Conservation (phyloP, 2,329 filamentous ascomycete species). For the Monilinia fructicola region DNA sequence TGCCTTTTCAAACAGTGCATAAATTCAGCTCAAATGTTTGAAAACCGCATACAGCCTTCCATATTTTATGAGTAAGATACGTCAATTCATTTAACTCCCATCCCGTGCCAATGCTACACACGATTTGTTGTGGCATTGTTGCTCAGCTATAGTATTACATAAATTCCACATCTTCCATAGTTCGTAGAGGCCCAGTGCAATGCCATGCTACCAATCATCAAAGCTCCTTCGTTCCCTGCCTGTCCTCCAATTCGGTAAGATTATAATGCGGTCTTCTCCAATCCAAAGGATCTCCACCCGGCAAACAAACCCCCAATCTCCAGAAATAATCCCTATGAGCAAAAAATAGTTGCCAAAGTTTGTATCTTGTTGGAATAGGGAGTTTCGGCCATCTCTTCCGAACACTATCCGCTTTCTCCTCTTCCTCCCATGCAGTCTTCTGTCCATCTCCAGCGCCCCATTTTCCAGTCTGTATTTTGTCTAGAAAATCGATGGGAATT, state of each 20-base stretch:
- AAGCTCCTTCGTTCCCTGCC: conserved; percentile 4
- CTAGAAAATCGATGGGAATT: background rate
- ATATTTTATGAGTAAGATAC: too few relatives aligned
- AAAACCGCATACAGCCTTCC: background rate
- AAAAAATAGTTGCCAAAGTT: conserved; percentile 90
- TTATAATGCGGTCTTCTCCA: conserved; percentile 59
- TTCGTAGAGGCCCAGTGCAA: background rate
- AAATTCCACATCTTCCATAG: background rate
- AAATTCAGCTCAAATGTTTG: background rate
- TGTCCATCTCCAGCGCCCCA: background rate
- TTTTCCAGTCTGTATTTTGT: background rate
- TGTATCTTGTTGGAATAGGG: conserved; percentile 52
- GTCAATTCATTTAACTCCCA: background rate
- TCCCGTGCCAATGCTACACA: background rate
- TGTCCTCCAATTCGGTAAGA: conserved; percentile 36
- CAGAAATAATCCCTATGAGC: conserved; percentile 97
- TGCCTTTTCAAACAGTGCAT: background rate
- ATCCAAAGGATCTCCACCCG: conserved; percentile 69
- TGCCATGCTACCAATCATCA: background rate
- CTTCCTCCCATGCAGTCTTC: background rate
- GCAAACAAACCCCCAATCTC: conserved; percentile 85
- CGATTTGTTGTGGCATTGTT: background rate
- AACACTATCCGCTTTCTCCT: conserved; percentile 32
- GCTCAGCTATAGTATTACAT: background rate
- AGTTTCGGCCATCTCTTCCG: conserved; percentile 23